Conservation (phyloP, 192 early-diverging fungal species). For the Coemansia sp. region DNA sequence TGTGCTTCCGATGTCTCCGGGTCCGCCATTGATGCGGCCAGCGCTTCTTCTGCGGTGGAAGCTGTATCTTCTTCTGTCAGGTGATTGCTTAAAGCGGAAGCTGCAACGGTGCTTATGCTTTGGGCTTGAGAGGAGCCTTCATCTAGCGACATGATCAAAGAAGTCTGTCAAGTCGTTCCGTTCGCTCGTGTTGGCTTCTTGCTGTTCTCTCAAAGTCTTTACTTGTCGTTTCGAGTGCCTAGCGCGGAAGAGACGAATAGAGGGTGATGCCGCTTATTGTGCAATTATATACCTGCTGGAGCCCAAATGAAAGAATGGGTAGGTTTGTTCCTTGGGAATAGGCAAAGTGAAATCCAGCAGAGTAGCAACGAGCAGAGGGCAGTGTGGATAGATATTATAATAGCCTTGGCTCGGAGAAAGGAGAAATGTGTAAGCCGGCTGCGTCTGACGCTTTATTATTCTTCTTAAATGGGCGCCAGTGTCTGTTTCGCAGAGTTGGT, state of each 20-base stretch:
- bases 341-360: background rate
- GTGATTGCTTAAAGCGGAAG: background rate
- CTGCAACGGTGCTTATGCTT: background rate
- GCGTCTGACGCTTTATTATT: background rate
- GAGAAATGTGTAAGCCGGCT: no score
- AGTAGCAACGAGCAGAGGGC: background rate
- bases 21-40: slow-evolving; percentile 5
- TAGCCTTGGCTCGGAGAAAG: background rate
- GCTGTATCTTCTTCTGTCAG: background rate
- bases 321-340: background rate
- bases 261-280: background rate
- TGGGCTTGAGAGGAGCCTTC: slow-evolving; percentile 3
- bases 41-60: background rate
- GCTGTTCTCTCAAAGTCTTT: background rate
- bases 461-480: no score
- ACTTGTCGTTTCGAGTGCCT: background rate
- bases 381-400: background rate
- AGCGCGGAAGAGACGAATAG: background rate
- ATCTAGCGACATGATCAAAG: slow-evolving; percentile 9
- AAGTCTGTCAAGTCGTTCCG: background rate
- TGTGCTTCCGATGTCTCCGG: slow-evolving; percentile 14
- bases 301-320: background rate
- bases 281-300: background rate
- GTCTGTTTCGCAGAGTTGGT: background rate
- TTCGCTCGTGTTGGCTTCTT: background rate